Evolutionary conservation across 192 early-diverging fungal genomes (phyloP), one percentile per base, ranked within the genome.

Genomic region (Piromyces finnis): DNA sequence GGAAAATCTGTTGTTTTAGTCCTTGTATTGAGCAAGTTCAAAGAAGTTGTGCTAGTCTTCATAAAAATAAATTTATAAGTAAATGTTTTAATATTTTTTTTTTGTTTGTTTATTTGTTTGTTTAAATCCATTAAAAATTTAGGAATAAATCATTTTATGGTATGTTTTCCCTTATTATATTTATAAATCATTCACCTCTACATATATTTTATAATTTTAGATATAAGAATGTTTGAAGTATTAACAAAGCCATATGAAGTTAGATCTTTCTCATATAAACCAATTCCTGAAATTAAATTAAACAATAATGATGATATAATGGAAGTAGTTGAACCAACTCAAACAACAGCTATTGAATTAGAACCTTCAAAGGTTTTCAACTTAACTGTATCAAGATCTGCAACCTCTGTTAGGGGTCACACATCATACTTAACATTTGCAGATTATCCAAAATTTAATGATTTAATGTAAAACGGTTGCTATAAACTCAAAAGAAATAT

Each of bases 341-440:
- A 81, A 35, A 81, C 77, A 22, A 78, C 30, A 36, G 78, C 36
- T 5, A 13, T 28, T 28, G 39, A 59, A 51, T 51, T 28, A 82
- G 29, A 29, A 29, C 79, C 28, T 22, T 68, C 28, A 59, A 30
- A 35, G 78, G 86, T 37, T 85, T 84, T 29, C 80, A 88, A 89
- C 35, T 78, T 92, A 29, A 79, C 90, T 30, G 87, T 93, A 16
- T 89, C 93, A 5, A 94, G 91, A 79, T 88, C 90, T 12, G 82
- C 87, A 5, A 80, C 78, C 2, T 91, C 87, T 78, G 85, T 87
- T 80, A 89, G 92, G 32, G 97, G 97, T 9, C 97, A 98, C 84
- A 98, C 97, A 2, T 97, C 95, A 37, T 98, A 94, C 82, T 86
- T 98, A 82, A 94, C 95, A 22, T 98, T 98, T 92, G 96, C 95